Percentiles rank a stretch among this genome's conserved stretches.
Conservation (phyloP, 768 basidiomycete species). For the Polyporus arcularius region DNA sequence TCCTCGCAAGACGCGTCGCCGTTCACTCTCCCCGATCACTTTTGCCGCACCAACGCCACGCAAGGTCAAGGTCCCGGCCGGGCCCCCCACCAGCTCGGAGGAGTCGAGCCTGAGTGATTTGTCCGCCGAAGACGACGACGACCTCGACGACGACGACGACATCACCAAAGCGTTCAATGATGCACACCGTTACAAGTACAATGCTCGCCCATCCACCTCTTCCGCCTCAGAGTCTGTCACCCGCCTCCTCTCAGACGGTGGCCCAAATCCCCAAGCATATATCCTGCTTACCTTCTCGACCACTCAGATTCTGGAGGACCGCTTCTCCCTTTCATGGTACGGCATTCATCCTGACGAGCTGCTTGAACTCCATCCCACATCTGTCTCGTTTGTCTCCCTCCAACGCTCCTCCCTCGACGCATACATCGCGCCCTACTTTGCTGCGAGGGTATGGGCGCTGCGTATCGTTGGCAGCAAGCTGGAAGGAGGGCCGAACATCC, state of each 20-base stretch:
- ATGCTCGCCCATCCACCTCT: slow-evolving; percentile 13
- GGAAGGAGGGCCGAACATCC: slow-evolving; percentile 10
- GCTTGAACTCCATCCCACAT: slow-evolving; percentile 61
- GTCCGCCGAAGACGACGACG: slow-evolving; percentile 29
- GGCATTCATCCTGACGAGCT: slow-evolving; percentile 62
- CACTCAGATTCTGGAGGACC: slow-evolving; percentile 70
- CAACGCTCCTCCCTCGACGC: slow-evolving; percentile 40
- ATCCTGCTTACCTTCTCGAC: slow-evolving; percentile 67
- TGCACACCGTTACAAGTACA: slow-evolving; percentile 24
- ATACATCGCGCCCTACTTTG: slow-evolving; percentile 62
- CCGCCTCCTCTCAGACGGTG: slow-evolving; percentile 55
- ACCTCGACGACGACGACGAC: slow-evolving; percentile 27
- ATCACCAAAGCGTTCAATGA: slow-evolving; percentile 26
- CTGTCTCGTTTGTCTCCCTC: slow-evolving; percentile 39
- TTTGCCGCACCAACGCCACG: slow-evolving; percentile 47
- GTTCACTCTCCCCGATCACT: slow-evolving; percentile 67
- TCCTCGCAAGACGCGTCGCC: slow-evolving; percentile 28
- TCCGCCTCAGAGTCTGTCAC: slow-evolving; percentile 30
- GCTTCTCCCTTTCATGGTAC: slow-evolving; percentile 58
- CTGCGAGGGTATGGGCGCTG: slow-evolving; percentile 53
- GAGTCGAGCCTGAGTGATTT: neutral
- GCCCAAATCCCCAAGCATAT: slow-evolving; percentile 63
- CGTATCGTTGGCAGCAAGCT: slow-evolving; percentile 40
- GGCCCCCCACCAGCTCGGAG: neutral
- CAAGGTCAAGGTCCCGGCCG: neutral